A percentile compares a stretch with the other conserved stretches of the same genome.
These are phyloP conservation scores for Coriaria nepalensis DNA, from an alignment of 306 rosid species.

Conservation along the genomic window DNA sequence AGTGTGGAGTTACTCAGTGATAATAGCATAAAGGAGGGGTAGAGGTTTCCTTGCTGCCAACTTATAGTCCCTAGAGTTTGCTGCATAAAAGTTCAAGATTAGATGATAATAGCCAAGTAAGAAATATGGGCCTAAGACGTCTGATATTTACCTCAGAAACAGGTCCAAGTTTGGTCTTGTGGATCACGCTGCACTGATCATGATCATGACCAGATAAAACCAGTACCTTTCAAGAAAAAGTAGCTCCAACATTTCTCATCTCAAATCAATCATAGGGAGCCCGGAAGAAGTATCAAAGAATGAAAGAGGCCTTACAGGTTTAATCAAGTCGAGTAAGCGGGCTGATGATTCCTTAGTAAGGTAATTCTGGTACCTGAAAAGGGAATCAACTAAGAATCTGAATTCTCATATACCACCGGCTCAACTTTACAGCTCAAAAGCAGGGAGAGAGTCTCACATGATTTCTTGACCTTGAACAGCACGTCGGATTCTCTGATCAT, in stretches of 20 bases:
- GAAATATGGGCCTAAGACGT: conserved; percentile 13
- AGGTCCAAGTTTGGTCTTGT: conserved; percentile 35
- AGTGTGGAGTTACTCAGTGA: conserved; percentile 35
- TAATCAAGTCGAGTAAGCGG: conserved; percentile 37
- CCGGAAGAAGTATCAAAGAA: conserved; percentile 14
- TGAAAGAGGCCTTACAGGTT: conserved; percentile 39
- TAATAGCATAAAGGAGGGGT: conserved; percentile 77
- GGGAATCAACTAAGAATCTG: conserved; percentile 12
- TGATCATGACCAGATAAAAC: conserved; percentile 85
- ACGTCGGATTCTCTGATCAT: conserved; percentile 35
- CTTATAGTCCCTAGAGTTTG: conserved; percentile 75
- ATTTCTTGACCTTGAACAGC: conserved; percentile 21
- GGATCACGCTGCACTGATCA: conserved; percentile 62
- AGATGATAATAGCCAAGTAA: conserved; percentile 10
- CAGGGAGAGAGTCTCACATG: conserved; percentile 32
- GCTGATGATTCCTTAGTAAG: conserved; percentile 42
- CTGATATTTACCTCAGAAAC: conserved; percentile 49
- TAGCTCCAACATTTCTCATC: conserved; percentile 1
- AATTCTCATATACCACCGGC: conserved; percentile 7
- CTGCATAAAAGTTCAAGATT: conserved; percentile 42
- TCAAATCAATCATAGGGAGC: conserved; percentile 5
- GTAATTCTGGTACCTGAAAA: conserved; percentile 57
- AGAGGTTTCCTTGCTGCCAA: conserved; percentile 82
- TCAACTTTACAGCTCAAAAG: conserved; percentile 7
- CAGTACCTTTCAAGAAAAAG: conserved; percentile 33